These are phyloP conservation scores for Leishmania aethiopica DNA, from an alignment of 208 protist species.

Conservation along the genomic window DNA sequence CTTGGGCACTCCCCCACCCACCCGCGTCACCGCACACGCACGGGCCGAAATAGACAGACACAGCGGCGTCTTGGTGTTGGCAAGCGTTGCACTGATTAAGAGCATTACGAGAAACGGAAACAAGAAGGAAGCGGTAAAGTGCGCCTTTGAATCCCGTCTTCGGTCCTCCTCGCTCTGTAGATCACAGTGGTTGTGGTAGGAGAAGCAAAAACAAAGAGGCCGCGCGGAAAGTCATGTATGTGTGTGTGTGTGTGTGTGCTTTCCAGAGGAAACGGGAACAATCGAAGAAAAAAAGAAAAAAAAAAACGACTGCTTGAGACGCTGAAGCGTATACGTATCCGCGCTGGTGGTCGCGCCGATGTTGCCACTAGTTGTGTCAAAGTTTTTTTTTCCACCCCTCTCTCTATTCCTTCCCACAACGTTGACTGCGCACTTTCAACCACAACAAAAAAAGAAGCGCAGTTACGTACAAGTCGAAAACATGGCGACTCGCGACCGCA, in stretches of 20 bases:
- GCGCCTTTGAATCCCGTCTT: not conserved
- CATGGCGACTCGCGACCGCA: constrained; percentile 91
- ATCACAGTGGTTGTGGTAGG: not conserved
- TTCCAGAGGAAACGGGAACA: not conserved
- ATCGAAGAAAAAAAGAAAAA: not conserved
- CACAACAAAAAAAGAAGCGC: not conserved
- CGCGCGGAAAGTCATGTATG: not conserved
- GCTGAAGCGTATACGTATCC: not conserved
- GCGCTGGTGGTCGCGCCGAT: not conserved
- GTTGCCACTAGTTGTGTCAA: not conserved
- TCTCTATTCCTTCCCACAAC: not conserved
- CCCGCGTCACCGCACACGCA: not conserved
- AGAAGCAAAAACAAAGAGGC: not conserved
- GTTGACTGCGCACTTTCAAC: not conserved
- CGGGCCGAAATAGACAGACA: not conserved
- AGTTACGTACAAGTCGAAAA: not conserved
- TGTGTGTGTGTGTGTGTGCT: not conserved
- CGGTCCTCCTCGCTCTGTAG: not conserved
- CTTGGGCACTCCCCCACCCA: not conserved
- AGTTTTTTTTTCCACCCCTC: too few species aligned
- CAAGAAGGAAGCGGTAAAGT: too few species aligned
- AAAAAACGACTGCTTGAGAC: not conserved
- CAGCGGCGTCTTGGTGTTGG: not conserved
- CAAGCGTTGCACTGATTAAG: not conserved
- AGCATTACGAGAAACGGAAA: not conserved